Evolutionary conservation across 306 rosid species (phyloP).

Genomic region (Lablab purpureus): DNA sequence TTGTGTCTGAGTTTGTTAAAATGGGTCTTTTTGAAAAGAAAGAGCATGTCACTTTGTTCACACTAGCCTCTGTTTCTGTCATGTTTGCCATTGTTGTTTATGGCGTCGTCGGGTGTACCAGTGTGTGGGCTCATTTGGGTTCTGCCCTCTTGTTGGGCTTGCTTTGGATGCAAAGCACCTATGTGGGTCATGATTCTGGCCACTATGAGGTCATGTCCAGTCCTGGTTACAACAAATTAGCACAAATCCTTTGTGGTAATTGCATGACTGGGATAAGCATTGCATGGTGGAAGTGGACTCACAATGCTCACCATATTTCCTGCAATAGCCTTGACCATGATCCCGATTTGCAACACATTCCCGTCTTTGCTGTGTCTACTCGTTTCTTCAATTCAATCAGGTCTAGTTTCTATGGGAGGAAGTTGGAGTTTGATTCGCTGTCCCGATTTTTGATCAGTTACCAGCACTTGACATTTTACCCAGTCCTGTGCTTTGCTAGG

Average conservation of each 20-base stretch:
- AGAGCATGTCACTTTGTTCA: conserved; percentile 51
- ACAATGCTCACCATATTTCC: conserved; percentile 87
- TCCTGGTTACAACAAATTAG: conserved; percentile 52
- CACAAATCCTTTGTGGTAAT: conserved; percentile 79
- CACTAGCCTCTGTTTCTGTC: conserved; percentile 50
- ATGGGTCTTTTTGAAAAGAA: conserved; percentile 74
- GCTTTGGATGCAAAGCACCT: conserved; percentile 86
- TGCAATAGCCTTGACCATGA: conserved; percentile 87
- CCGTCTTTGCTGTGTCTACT: conserved; percentile 78
- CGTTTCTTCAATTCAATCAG: conserved; percentile 61
- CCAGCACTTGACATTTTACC: conserved; percentile 84
- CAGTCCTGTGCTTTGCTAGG: conserved; percentile 72
- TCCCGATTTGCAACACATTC: conserved; percentile 92
- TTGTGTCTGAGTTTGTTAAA: conserved; percentile 56
- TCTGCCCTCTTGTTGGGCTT: conserved; percentile 75
- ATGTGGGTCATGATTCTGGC: conserved; percentile 88
- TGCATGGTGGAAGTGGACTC: conserved; percentile 99
- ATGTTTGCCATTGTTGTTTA: conserved; percentile 58
- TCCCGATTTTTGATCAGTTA: conserved; percentile 75
- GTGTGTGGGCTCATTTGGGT: conserved; percentile 70
- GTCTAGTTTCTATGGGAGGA: conserved; percentile 76
- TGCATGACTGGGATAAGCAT: conserved; percentile 89
- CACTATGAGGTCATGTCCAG: conserved; percentile 76
- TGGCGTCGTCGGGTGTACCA: conserved; percentile 56
- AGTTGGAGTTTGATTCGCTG: conserved; percentile 65